Evolutionary conservation across 2,329 filamentous ascomycete species (phyloP).

Genomic region (Colletotrichum eremochloae): DNA sequence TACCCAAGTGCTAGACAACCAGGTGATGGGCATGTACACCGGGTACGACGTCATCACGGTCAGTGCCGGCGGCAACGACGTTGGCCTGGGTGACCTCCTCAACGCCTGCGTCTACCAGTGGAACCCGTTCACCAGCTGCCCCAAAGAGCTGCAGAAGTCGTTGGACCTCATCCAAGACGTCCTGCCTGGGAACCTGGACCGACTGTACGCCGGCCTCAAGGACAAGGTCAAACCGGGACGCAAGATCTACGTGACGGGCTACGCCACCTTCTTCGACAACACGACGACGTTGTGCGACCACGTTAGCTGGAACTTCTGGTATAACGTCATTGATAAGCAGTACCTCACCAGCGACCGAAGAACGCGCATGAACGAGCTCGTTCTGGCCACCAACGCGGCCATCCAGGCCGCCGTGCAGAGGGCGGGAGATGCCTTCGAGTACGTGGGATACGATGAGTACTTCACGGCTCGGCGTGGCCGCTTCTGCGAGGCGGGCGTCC

Average conservation of each 20-base stretch:
- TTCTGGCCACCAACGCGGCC: not conserved
- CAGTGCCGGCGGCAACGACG: slow-evolving; percentile 55
- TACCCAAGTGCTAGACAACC: slow-evolving; percentile 46
- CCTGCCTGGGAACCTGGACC: slow-evolving; percentile 45
- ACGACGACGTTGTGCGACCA: slow-evolving; percentile 25
- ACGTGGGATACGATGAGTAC: not conserved
- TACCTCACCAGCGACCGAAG: not conserved
- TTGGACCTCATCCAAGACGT: slow-evolving; percentile 46
- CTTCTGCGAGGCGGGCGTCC: not conserved
- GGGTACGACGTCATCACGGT: slow-evolving; percentile 51
- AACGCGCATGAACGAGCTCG: slow-evolving; percentile 4
- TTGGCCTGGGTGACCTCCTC: slow-evolving; percentile 48
- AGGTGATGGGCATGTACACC: slow-evolving; percentile 45
- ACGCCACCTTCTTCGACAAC: slow-evolving; percentile 51
- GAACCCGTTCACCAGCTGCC: slow-evolving; percentile 35
- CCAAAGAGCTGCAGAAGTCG: slow-evolving; percentile 45
- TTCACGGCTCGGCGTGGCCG: slow-evolving; percentile 5
- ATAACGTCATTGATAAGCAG: not conserved
- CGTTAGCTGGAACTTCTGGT: not conserved
- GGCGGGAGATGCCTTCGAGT: slow-evolving; percentile 3
- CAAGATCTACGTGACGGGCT: slow-evolving; percentile 48
- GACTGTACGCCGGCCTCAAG: slow-evolving; percentile 46
- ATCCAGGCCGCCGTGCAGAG: slow-evolving; percentile 2
- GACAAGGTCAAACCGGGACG: slow-evolving; percentile 49
- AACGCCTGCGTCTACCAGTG: slow-evolving; percentile 45